A percentile compares a stretch with the other conserved stretches of the same genome.
These are phyloP conservation scores for Panaeolus cyanescens DNA, from an alignment of 768 basidiomycete genomes.

Conservation along the genomic window DNA sequence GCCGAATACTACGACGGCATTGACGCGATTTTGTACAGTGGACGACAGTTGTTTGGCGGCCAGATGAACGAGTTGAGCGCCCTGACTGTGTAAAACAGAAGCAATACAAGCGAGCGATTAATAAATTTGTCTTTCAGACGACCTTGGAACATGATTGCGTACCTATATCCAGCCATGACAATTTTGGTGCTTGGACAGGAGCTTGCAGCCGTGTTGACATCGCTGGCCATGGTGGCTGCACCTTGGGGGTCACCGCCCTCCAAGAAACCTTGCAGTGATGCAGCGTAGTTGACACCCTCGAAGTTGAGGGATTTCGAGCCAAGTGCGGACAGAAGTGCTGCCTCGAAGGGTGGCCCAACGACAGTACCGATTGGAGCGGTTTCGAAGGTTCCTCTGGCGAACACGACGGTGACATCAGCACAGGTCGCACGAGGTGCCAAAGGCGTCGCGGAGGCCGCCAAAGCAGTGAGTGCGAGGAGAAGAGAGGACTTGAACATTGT, in stretches of 20 bases:
- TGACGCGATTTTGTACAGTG: constrained; percentile 24
- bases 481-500: constrained; percentile 18
- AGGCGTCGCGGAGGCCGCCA: constrained; percentile 17
- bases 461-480: constrained; percentile 19
- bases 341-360: constrained; percentile 38
- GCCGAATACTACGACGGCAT: constrained; percentile 35
- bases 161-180: constrained; percentile 34
- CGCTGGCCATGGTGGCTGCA: constrained; percentile 30
- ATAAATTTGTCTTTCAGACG: not conserved
- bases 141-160: not conserved
- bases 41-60: constrained; percentile 35
- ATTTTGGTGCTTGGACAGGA: constrained; percentile 31
- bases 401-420: constrained; percentile 34
- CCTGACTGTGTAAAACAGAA: constrained; percentile 20
- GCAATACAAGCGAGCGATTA: not conserved
- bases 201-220: constrained; percentile 22
- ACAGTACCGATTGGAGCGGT: constrained; percentile 31
- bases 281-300: constrained; percentile 25
- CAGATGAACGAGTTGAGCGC: constrained; percentile 32
- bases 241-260: constrained; percentile 14
- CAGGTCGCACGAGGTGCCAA: constrained; percentile 22
- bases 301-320: constrained; percentile 33
- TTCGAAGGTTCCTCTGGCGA: constrained; percentile 40
- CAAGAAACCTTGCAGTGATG: constrained; percentile 3
- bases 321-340: constrained; percentile 28